These are phyloP conservation scores for Melanomma pulvis-pyrius DNA, from an alignment of 495 filamentous ascomycete genomes.

Conservation along the genomic window DNA sequence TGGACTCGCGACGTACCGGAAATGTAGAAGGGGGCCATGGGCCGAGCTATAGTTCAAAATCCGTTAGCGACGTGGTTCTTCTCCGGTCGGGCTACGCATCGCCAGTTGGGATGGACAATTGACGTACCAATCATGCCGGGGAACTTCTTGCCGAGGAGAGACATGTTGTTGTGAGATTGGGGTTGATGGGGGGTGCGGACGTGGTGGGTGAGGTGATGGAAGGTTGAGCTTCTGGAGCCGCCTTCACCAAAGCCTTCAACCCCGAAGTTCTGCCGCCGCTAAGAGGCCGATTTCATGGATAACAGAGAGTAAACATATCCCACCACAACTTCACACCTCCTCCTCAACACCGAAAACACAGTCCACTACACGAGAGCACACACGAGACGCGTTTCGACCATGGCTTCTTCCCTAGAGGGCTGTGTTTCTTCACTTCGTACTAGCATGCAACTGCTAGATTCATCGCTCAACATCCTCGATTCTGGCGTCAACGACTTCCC, in stretches of 20 bases:
- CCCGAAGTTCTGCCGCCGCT: background rate
- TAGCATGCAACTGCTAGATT: constrained; percentile 72
- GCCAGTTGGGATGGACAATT: constrained; percentile 27
- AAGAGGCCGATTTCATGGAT: background rate
- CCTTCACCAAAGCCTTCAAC: background rate
- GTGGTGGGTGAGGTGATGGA: constrained; percentile 18
- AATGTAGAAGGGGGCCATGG: constrained; percentile 88
- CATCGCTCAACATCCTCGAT: constrained; percentile 71
- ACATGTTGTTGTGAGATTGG: constrained; percentile 60
- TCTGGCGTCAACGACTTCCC: constrained; percentile 74
- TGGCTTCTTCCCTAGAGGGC: constrained; percentile 55
- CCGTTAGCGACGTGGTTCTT: constrained; percentile 30
- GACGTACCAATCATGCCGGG: constrained; percentile 80
- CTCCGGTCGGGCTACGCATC: background rate
- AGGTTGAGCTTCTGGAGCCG: constrained; percentile 18
- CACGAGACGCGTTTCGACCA: background rate
- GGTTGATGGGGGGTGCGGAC: constrained; percentile 1
- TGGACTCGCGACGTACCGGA: constrained; percentile 69
- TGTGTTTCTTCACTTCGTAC: constrained; percentile 72
- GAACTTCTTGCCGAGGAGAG: constrained; percentile 91
- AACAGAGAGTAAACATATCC: background rate
- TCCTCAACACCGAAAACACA: background rate
- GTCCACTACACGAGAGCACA: background rate
- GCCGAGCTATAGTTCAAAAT: constrained; percentile 64
- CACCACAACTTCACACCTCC: background rate